These are phyloP conservation scores for Cutaneotrichosporon cutaneum DNA, from an alignment of 1,284 basidiomycete genomes.

Conservation along the genomic window DNA sequence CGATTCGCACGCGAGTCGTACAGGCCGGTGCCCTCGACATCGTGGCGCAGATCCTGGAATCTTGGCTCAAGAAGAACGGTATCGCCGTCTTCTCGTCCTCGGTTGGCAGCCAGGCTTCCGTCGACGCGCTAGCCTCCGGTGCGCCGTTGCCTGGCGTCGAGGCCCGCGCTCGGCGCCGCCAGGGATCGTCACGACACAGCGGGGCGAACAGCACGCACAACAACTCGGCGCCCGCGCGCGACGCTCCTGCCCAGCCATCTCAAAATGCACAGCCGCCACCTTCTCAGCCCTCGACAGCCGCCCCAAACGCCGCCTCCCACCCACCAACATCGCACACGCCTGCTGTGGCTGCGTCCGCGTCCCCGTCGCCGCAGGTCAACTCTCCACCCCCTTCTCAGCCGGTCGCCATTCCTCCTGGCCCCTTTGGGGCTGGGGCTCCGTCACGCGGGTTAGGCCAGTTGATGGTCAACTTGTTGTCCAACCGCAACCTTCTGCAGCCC, in stretches of 20 bases:
- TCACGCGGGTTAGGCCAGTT: constrained; percentile 4
- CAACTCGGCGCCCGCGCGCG: not conserved
- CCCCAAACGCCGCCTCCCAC: not conserved
- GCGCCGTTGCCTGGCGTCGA: constrained; percentile 50
- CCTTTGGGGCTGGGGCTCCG: not conserved
- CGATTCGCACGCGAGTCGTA: constrained; percentile 86
- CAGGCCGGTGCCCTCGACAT: constrained; percentile 94
- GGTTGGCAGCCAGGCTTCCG: constrained; percentile 61
- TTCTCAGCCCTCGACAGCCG: constrained; percentile 1
- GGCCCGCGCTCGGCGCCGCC: constrained; percentile 1
- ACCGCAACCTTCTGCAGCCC: constrained; percentile 31
- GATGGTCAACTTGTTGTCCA: constrained; percentile 8
- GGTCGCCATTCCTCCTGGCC: not conserved
- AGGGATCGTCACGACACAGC: constrained; percentile 3
- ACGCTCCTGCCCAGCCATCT: not conserved
- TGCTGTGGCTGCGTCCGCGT: not conserved
- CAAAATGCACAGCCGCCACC: not conserved
- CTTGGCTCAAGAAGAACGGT: constrained; percentile 81
- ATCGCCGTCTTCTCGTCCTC: constrained; percentile 50
- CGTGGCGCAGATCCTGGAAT: constrained; percentile 90
- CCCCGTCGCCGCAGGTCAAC: not conserved
- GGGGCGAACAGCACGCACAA: not conserved
- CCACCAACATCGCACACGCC: not conserved
- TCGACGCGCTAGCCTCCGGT: constrained; percentile 58
- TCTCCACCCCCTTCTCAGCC: not conserved